Base-by-base conservation (phyloP, 371 early-diverging fungal species). In the Lichtheimia ramosa region DNA sequence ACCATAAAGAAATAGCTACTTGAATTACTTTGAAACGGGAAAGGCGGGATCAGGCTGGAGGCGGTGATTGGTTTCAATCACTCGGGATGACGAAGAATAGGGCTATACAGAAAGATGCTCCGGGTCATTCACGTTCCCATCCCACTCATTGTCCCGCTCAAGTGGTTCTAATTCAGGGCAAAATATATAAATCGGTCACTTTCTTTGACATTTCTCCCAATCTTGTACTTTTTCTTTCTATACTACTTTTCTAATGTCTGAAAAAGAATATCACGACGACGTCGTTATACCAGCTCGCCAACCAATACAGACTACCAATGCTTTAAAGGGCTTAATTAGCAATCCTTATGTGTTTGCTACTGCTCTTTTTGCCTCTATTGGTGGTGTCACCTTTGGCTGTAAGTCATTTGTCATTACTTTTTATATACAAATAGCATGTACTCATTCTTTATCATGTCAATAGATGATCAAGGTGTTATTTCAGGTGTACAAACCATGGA, bases 311-410 rank as follows among this genome's bases (percentile, higher is more conserved):
- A 58, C 59, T 15, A 51, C 59, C 14, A 59, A 51, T 21, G 59
- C 51, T 20, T 21, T 59, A 5, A 59, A 52, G 43, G 74, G 75
- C 5, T 57, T 77, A 21, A 54, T 77, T 4, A 58, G 62, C 12
- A 77, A 77, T 39, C 78, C 78, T 2, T 74, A 66, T 56, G 69
- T 74, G 0, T 68, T 70, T 28, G 62, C 59, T 5, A 74, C 71
- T 27, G 74, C 75, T 21, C 48, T 77, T 0, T 72, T 77, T 57
- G 71, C 75, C 7, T 77, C 78, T 3, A 61, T 74, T 21, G 78
- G 78, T 54, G 78, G 78, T 54, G 43, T 77, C 15, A 60, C 74
- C n/a, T 77, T 77, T 67, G 78, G 78, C 52, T 77, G 78, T 70
- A 70, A 53, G 70, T 59, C 13, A 49, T 2, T 21, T n/a, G n/a